These are phyloP conservation scores for Stagonosporopsis rhizophila DNA, from an alignment of 2,329 filamentous ascomycete genomes.

Conservation along the genomic window DNA sequence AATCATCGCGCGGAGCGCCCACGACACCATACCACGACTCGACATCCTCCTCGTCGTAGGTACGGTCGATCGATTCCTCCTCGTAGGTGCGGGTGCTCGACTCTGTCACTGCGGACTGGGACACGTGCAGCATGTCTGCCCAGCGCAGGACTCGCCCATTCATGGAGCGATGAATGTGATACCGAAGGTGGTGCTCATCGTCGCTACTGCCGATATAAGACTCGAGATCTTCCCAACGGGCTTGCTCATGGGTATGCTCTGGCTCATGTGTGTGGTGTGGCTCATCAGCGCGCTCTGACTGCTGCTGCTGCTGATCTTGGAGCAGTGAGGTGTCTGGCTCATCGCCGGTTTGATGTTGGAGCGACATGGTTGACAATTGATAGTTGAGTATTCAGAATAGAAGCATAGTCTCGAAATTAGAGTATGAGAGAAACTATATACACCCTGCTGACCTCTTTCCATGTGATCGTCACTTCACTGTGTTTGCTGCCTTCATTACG, in stretches of 20 bases:
- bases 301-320: not conserved
- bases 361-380: not conserved
- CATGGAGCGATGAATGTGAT: not conserved
- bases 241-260: not conserved
- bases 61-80: not conserved
- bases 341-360: not conserved
- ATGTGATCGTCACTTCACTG: not conserved
- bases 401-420: not conserved
- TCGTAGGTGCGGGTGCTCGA: not conserved
- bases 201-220: not conserved
- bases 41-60: not conserved
- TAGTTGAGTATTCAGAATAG: not conserved
- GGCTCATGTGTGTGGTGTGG: too few relatives aligned
- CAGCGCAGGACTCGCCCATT: not conserved
- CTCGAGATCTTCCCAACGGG: conserved; percentile 3
- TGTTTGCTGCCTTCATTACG: conserved; percentile 2
- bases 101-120: not conserved
- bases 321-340: not conserved
- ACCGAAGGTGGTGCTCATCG: not conserved
- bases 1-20: not conserved
- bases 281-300: not conserved
- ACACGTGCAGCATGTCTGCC: not conserved
- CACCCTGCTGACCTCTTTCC: not conserved
- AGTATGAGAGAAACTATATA: not conserved
- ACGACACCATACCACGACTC: not conserved